Percentiles rank a stretch among this genome's conserved stretches.
Conservation (phyloP, 179 eudicot species). For the Pouteria campechiana region DNA sequence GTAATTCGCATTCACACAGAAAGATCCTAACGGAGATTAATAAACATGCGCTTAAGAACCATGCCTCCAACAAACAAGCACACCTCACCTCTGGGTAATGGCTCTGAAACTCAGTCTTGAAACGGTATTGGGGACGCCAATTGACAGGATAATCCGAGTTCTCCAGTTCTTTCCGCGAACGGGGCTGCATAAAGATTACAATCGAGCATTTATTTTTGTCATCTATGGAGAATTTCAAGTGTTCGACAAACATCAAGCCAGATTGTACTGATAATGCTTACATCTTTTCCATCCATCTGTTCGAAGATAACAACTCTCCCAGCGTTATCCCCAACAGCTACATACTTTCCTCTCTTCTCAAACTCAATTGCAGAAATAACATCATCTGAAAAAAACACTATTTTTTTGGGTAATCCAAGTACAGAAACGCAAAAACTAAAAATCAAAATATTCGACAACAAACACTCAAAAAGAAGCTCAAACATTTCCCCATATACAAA, state of each 20-base stretch:
- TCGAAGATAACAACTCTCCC: slow-evolving; percentile 40
- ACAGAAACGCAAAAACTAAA: not conserved
- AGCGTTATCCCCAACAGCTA: slow-evolving; percentile 44
- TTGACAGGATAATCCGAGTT: slow-evolving; percentile 9
- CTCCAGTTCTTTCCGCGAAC: slow-evolving; percentile 21
- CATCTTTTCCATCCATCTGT: slow-evolving; percentile 20
- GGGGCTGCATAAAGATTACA: slow-evolving; percentile 9
- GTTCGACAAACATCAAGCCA: not conserved
- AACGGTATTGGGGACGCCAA: slow-evolving; percentile 27
- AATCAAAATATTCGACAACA: not conserved
- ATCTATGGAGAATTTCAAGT: not conserved
- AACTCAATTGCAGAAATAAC: slow-evolving; percentile 36
- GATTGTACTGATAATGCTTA: slow-evolving; percentile 14
- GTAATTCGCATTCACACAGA: not conserved
- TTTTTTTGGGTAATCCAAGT: not conserved
- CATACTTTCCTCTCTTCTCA: slow-evolving; percentile 33
- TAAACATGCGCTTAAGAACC: not conserved
- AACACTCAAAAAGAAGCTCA: not conserved
- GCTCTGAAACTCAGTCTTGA: slow-evolving; percentile 44
- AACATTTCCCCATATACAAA: not conserved
- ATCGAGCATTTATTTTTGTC: not conserved
- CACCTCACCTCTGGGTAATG: slow-evolving; percentile 40
- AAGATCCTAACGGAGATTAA: not conserved
- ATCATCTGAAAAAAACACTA: slow-evolving; percentile 18
- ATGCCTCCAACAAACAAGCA: not conserved